phyloP scores from a whole-genome alignment of 768 basidiomycete species.

The Phylloporus sp. region DNA sequence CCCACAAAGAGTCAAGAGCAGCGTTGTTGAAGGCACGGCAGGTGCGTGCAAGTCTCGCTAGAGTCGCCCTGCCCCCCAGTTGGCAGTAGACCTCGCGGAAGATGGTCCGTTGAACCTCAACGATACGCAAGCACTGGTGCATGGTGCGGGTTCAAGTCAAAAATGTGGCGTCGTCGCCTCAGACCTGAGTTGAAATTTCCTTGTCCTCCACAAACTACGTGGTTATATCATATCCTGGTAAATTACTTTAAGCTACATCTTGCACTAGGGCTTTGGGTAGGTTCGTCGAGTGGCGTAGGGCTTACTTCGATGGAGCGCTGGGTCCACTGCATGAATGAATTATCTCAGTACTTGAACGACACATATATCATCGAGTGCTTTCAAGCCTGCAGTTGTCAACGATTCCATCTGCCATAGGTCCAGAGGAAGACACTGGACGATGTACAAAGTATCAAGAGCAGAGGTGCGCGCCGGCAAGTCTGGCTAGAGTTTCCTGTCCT shows the following conservation, averaged over 20 bases:
- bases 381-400: no score
- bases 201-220: slow-evolving; percentile 16
- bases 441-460: slow-evolving; percentile 25
- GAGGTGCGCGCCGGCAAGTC: slow-evolving; percentile 29
- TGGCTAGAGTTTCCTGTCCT: no score
- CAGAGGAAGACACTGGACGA: slow-evolving; percentile 25
- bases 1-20: slow-evolving; percentile 28
- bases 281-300: no score
- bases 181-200: no score
- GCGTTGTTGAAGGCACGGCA: slow-evolving; percentile 20
- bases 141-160: slow-evolving; percentile 9
- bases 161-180: no score
- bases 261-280: no score
- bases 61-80: background rate
- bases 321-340: no score
- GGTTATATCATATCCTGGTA: slow-evolving; percentile 7
- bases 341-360: slow-evolving; percentile 35
- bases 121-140: slow-evolving; percentile 26
- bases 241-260: slow-evolving; percentile 46
- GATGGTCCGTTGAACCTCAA: slow-evolving; percentile 24
- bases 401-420: slow-evolving; percentile 54
- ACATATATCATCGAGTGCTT: slow-evolving; percentile 57
- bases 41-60: slow-evolving; percentile 25
- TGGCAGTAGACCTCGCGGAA: slow-evolving; percentile 17
- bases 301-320: no score